These are phyloP conservation scores for Cyberlindnera xylosilytica DNA, from an alignment of 805 yeast genomes.

Conservation along the genomic window DNA sequence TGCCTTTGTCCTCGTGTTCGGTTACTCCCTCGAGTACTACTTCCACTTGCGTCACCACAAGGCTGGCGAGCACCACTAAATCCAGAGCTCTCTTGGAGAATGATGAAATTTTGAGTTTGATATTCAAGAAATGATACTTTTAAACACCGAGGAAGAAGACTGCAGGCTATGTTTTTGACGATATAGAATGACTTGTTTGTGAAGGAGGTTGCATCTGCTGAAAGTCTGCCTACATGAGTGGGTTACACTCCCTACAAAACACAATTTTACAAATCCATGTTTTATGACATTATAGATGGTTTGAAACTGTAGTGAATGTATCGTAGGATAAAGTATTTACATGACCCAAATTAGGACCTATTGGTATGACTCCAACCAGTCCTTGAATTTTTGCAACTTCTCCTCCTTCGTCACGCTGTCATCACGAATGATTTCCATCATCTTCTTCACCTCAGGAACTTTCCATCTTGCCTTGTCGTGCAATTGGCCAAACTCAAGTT, in stretches of 20 bases:
- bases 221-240: no score
- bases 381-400: constrained; percentile 3
- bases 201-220: neutral
- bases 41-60: constrained; percentile 75
- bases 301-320: neutral
- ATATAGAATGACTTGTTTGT: constrained; percentile 4
- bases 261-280: constrained; percentile 5
- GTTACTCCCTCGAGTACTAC: constrained; percentile 91
- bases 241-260: neutral
- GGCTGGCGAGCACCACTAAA: constrained; percentile 38
- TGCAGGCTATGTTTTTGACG: constrained; percentile 1
- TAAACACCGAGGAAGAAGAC: neutral
- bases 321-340: neutral
- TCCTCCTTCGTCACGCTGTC: constrained; percentile 1
- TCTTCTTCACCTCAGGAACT: constrained; percentile 42
- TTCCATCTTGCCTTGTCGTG: constrained; percentile 58
- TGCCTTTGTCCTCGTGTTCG: constrained; percentile 62
- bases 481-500: constrained; percentile 44
- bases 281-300: constrained; percentile 9
- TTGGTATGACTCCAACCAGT: constrained; percentile 9
- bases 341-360: no score
- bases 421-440: constrained; percentile 39
- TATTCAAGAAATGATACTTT: constrained; percentile 4
- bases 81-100: neutral
- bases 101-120: constrained; percentile 6